Evolutionary conservation across 305 asterid species (phyloP).

Genomic region (Solanum hybrid): DNA sequence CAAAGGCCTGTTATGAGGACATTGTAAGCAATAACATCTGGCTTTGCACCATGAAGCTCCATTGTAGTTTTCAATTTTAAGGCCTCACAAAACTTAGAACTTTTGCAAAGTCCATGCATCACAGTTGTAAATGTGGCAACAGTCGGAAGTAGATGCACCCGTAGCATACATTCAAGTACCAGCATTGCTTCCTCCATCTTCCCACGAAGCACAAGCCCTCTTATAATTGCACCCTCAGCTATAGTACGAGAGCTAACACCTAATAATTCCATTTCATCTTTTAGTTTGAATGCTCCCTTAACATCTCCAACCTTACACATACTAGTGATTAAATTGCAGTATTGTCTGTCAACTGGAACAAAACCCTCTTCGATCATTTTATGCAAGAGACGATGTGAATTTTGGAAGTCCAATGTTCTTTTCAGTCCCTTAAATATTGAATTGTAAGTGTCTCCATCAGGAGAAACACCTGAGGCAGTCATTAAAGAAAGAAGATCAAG

Average conservation of each 20-base stretch:
- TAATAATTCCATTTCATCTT: constrained; percentile 45
- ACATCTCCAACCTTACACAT: constrained; percentile 69
- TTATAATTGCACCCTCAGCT: constrained; percentile 63
- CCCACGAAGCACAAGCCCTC: constrained; percentile 64
- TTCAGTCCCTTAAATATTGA: constrained; percentile 60
- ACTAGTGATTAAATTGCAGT: constrained; percentile 45
- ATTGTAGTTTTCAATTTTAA: constrained; percentile 40
- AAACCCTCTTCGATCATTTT: constrained; percentile 53
- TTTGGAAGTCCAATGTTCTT: constrained; percentile 30
- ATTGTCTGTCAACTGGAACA: constrained; percentile 50
- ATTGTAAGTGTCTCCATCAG: constrained; percentile 40
- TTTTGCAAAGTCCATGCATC: constrained; percentile 59
- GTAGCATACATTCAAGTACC: constrained; percentile 53
- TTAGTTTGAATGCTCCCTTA: constrained; percentile 45
- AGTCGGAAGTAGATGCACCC: constrained; percentile 44
- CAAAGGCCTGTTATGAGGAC: constrained; percentile 63
- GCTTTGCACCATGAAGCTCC: constrained; percentile 58
- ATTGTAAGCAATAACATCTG: constrained; percentile 67
- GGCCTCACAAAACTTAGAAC: constrained; percentile 45
- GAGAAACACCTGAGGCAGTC: constrained; percentile 37
- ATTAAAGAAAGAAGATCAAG: constrained; percentile 49
- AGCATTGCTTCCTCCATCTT: constrained; percentile 60
- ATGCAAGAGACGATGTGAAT: constrained; percentile 32
- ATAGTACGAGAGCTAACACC: constrained; percentile 31
- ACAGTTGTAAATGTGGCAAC: constrained; percentile 65